A percentile compares a stretch with the other conserved stretches of the same genome.
phyloP scores from a whole-genome alignment of 257 asterid species.

The Solanum commersonii region DNA sequence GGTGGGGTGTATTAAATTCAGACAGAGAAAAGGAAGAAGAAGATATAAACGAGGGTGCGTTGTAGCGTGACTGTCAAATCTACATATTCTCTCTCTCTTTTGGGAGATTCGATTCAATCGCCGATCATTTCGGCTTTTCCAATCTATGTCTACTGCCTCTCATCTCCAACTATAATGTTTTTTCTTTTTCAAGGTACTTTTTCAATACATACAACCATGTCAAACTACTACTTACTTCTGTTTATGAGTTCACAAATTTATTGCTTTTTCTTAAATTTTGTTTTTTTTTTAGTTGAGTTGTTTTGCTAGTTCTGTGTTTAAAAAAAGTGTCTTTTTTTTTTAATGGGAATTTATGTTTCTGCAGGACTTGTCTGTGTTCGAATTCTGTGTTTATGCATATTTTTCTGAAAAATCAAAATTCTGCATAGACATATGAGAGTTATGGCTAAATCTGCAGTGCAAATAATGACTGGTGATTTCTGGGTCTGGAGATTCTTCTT shows the following conservation, averaged over 20 bases:
- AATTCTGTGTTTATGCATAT: neutral
- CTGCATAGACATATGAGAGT: constrained; percentile 3
- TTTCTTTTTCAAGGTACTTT: constrained; percentile 24
- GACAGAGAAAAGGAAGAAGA: neutral
- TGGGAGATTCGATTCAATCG: constrained; percentile 7
- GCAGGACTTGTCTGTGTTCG: neutral
- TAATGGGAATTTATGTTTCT: neutral
- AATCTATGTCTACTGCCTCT: constrained; percentile 25
- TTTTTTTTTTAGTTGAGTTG: neutral
- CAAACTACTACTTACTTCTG: too few relatives aligned
- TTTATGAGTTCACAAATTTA: neutral
- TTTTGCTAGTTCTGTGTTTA: neutral
- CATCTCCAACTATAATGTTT: constrained; percentile 18
- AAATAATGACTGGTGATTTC: constrained; percentile 13
- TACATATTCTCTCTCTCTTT: constrained; percentile 19
- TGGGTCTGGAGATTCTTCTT: constrained; percentile 15
- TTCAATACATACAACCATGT: neutral
- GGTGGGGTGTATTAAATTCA: neutral
- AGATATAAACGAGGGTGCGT: constrained; percentile 5
- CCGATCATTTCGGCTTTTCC: constrained; percentile 1
- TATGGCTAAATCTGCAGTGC: constrained; percentile 4
- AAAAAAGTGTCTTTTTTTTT: too few relatives aligned
- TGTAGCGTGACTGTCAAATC: constrained; percentile 61
- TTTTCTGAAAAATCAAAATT: too few relatives aligned
- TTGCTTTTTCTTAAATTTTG: neutral